These are phyloP conservation scores for Ambrosiella cleistominuta DNA, from an alignment of 2,329 filamentous ascomycete species.

Conservation along the genomic window DNA sequence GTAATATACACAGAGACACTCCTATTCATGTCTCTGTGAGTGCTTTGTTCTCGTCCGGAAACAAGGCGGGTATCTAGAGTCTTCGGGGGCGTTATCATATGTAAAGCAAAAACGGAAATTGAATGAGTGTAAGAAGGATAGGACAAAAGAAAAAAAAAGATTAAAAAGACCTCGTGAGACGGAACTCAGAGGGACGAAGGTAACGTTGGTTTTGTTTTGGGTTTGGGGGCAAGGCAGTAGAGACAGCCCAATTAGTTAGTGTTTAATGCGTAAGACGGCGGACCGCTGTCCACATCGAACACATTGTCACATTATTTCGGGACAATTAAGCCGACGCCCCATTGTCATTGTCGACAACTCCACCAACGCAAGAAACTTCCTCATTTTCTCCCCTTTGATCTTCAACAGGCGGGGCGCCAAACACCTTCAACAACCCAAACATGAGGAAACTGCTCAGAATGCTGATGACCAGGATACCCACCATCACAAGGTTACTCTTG, in stretches of 20 bases:
- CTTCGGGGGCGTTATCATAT: conserved; percentile 7
- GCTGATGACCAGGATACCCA: conserved; percentile 64
- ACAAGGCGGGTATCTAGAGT: conserved; percentile 4
- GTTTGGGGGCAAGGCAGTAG: not conserved
- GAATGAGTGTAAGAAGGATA: not conserved
- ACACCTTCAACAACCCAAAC: conserved; percentile 43
- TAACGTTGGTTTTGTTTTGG: not conserved
- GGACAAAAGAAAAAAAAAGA: conserved; percentile 5
- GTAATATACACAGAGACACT: not conserved
- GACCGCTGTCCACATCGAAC: no score
- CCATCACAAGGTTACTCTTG: conserved; percentile 74
- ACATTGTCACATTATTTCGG: not conserved
- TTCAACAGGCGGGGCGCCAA: conserved; percentile 28
- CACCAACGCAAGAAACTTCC: conserved; percentile 16
- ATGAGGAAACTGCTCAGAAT: conserved; percentile 56
- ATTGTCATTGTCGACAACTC: not conserved
- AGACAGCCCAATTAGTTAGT: no score
- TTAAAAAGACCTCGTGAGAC: not conserved
- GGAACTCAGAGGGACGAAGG: not conserved
- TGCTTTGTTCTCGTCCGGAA: conserved; percentile 4
- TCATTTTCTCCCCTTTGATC: conserved; percentile 25
- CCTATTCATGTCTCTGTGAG: not conserved
- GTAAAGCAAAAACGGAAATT: not conserved
- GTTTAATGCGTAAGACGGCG: no score
- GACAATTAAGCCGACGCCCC: not conserved